A percentile compares a stretch with the other conserved stretches of the same genome.
Conservation (phyloP, 2,329 filamentous ascomycete species). For the Colletotrichum siamense region DNA sequence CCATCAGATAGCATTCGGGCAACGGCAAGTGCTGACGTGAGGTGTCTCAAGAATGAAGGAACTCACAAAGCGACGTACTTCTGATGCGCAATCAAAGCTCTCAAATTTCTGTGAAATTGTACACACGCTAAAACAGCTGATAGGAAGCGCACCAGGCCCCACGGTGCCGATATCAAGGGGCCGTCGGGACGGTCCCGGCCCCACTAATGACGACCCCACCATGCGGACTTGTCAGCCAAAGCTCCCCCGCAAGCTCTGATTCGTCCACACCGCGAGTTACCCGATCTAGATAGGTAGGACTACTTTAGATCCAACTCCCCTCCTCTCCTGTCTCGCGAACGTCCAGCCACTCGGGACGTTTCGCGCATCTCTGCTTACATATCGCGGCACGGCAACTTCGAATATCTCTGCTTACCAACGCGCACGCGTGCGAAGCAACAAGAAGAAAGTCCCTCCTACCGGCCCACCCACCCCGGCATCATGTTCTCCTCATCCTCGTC, state of each 20-base stretch:
- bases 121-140: not conserved
- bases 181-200: not conserved
- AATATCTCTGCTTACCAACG: not conserved
- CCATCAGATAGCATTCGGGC: not conserved
- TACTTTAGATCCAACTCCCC: not conserved
- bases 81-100: not conserved
- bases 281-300: not conserved
- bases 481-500: conserved; percentile 22
- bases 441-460: not conserved
- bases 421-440: not conserved
- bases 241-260: not conserved
- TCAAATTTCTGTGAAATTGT: not conserved
- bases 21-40: conserved; percentile 7
- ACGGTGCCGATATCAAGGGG: not conserved
- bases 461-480: not conserved
- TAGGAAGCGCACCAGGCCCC: not conserved
- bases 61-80: not conserved
- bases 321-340: not conserved
- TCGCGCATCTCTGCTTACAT: not conserved
- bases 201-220: not conserved
- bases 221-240: not conserved
- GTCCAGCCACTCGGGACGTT: not conserved
- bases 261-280: conserved; percentile 8
- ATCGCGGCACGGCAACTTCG: not conserved
- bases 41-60: not conserved